A percentile compares a stretch with the other conserved stretches of the same genome.
These are phyloP conservation scores for Coemansia sp. DNA, from an alignment of 192 early-diverging fungal genomes.

Conservation along the genomic window DNA sequence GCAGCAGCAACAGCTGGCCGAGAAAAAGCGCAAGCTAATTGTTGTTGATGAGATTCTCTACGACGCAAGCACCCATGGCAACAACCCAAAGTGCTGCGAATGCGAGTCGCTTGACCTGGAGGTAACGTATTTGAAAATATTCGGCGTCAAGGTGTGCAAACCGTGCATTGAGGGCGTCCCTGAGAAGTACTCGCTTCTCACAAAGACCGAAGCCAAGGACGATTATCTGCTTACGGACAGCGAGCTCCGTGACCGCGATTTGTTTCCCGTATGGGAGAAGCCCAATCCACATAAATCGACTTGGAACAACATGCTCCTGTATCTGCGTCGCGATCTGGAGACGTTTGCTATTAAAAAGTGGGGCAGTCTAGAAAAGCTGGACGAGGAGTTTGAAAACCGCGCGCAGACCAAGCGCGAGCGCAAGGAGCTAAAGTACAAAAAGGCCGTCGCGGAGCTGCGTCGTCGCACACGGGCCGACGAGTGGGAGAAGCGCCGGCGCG, in stretches of 20 bases:
- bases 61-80: constrained; percentile 49
- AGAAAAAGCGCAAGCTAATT: constrained; percentile 24
- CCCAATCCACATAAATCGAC: constrained; percentile 95
- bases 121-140: constrained; percentile 68
- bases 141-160: constrained; percentile 74
- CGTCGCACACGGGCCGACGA: constrained; percentile 76
- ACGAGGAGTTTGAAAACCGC: constrained; percentile 83
- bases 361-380: constrained; percentile 82
- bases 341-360: constrained; percentile 93
- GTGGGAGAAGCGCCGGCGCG: constrained; percentile 57
- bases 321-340: constrained; percentile 84
- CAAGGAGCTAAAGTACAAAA: constrained; percentile 84
- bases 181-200: constrained; percentile 91
- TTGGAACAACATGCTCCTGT: constrained; percentile 97
- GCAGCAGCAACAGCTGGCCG: constrained; percentile 9
- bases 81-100: constrained; percentile 76
- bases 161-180: constrained; percentile 71
- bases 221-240: constrained; percentile 96
- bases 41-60: constrained; percentile 17
- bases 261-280: constrained; percentile 82
- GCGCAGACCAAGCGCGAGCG: constrained; percentile 73
- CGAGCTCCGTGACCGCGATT: constrained; percentile 79
- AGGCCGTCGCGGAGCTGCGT: constrained; percentile 74
- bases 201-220: constrained; percentile 93
- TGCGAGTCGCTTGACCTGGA: constrained; percentile 88